These are phyloP conservation scores for Ophiostoma sp. DNA, from an alignment of 2,329 filamentous ascomycete genomes.

Conservation along the genomic window DNA sequence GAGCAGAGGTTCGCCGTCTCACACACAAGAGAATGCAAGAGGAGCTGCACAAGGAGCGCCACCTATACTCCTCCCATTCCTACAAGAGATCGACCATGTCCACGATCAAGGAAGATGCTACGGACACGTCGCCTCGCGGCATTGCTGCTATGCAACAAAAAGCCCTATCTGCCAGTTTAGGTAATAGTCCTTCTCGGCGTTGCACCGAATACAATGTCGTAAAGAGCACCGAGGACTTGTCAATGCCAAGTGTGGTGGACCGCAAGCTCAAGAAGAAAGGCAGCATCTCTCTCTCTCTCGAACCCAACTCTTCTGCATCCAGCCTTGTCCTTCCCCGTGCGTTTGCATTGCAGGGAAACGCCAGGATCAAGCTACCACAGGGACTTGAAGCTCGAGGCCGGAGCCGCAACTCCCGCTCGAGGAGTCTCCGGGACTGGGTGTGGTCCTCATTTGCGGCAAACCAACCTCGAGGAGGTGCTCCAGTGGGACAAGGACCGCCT, in stretches of 20 bases:
- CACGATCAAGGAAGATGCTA: constrained; percentile 26
- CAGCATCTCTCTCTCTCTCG: not conserved
- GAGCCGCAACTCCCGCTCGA: not conserved
- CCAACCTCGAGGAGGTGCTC: not conserved
- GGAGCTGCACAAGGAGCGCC: constrained; percentile 46
- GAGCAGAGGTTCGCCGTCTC: constrained; percentile 51
- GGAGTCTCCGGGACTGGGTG: constrained; percentile 13
- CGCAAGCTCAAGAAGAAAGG: not conserved
- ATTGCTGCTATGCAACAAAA: not conserved
- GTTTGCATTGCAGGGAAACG: not conserved
- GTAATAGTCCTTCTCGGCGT: not conserved
- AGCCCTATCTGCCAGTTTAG: too few species aligned
- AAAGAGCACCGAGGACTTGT: not conserved
- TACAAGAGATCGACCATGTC: constrained; percentile 25
- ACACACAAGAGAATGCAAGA: constrained; percentile 54
- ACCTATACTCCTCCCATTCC: constrained; percentile 10
- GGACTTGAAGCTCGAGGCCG: constrained; percentile 1
- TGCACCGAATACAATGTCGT: constrained; percentile 5
- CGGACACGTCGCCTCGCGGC: constrained; percentile 13
- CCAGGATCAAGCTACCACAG: constrained; percentile 7
- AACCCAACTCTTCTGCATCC: not conserved
- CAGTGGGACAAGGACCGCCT: not conserved
- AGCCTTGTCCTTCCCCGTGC: not conserved
- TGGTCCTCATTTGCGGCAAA: constrained; percentile 9
- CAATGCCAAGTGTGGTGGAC: not conserved